Evolutionary conservation across 1,139 yeast genomes (phyloP).

Genomic region (Kodamaea alishanica): DNA sequence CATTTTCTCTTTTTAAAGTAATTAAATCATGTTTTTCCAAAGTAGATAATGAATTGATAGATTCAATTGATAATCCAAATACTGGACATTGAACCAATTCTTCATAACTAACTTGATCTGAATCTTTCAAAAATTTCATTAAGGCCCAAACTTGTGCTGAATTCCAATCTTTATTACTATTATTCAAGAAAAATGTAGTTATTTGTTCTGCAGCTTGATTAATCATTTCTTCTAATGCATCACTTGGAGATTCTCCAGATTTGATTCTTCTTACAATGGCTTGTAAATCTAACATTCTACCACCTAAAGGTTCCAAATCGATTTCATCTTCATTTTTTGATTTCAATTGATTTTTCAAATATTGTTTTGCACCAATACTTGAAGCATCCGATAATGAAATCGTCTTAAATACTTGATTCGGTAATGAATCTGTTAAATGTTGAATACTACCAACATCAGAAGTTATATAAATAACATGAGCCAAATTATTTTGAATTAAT

Average conservation of each 20-base stretch:
- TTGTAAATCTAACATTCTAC: conserved; percentile 91
- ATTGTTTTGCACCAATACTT: conserved; percentile 62
- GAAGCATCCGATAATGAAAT: conserved; percentile 81
- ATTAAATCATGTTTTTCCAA: conserved; percentile 80
- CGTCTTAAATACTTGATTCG: conserved; percentile 81
- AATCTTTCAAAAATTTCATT: conserved; percentile 57
- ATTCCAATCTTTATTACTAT: conserved; percentile 48
- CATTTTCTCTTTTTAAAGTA: conserved; percentile 65
- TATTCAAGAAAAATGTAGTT: conserved; percentile 69
- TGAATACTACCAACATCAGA: conserved; percentile 79
- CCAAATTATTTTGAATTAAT: conserved; percentile 70
- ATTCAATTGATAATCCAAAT: conserved; percentile 57
- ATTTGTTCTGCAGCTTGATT: conserved; percentile 85
- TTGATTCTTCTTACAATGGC: conserved; percentile 83
- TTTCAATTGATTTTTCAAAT: conserved; percentile 59
- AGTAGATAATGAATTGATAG: conserved; percentile 52
- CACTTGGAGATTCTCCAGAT: conserved; percentile 78
- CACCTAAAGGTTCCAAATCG: conserved; percentile 78
- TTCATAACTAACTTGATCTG: conserved; percentile 44
- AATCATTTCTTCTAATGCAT: conserved; percentile 76
- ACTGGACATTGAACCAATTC: conserved; percentile 58
- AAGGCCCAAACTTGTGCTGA: conserved; percentile 88
- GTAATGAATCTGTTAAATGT: conserved; percentile 64
- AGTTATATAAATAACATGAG: conserved; percentile 85
- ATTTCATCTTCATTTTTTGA: conserved; percentile 31